phyloP scores from a whole-genome alignment of 352 stramenopile species.

The Blastocystis sp. region DNA sequence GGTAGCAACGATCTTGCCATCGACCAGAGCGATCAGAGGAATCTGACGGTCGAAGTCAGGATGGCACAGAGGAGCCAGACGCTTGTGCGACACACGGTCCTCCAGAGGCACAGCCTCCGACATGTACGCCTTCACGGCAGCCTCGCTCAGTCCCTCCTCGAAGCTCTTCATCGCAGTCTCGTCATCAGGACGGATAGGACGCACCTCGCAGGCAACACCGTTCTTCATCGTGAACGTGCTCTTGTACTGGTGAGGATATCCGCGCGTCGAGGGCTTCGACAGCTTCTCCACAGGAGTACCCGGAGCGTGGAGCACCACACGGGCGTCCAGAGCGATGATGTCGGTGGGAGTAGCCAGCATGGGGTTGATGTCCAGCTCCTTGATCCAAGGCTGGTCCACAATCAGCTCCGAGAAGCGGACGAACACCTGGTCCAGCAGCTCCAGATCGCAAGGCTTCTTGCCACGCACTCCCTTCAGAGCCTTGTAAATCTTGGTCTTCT shows the following conservation, averaged over 20 bases:
- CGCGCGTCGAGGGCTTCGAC: neutral
- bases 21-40: neutral
- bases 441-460: conserved; percentile 24
- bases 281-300: conserved; percentile 48
- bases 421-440: conserved; percentile 49
- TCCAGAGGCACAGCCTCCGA: neutral
- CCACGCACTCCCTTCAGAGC: conserved; percentile 39
- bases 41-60: conserved; percentile 25
- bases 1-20: conserved; percentile 3
- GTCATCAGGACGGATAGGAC: conserved; percentile 41
- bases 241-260: conserved; percentile 34
- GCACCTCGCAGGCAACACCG: neutral
- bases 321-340: conserved; percentile 47
- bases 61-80: neutral
- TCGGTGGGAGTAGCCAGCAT: conserved; percentile 29
- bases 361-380: conserved; percentile 53
- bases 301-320: conserved; percentile 32
- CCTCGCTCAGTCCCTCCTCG: conserved; percentile 5
- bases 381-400: conserved; percentile 39
- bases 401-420: conserved; percentile 53
- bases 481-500: conserved; percentile 56
- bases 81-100: neutral
- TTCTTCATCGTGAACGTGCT: neutral
- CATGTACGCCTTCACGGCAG: conserved; percentile 28
- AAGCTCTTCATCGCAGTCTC: conserved; percentile 28